Conservation (phyloP, 306 rosid genomes). For the Senna tora region DNA sequence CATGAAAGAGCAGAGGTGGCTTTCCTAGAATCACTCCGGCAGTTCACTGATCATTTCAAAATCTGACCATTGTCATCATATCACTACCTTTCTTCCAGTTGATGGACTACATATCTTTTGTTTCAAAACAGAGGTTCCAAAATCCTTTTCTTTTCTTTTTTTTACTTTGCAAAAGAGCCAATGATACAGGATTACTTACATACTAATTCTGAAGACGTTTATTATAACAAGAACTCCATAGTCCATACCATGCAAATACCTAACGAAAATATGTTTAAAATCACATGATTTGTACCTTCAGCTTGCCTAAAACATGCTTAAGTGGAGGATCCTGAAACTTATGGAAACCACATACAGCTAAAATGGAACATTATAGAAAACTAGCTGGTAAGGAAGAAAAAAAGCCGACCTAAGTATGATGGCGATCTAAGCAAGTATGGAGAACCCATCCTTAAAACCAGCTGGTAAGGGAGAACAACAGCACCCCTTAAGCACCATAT, state of each 20-base stretch:
- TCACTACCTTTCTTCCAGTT: conserved; percentile 32
- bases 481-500: too few relatives aligned
- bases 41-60: conserved; percentile 44
- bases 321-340: conserved; percentile 27
- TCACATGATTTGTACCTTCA: conserved; percentile 13
- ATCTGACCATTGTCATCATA: conserved; percentile 37
- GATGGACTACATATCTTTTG: conserved; percentile 13
- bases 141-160: neutral
- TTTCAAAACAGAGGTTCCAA: conserved; percentile 24
- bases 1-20: conserved; percentile 43
- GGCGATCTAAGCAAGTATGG: too few relatives aligned
- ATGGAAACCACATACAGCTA: neutral
- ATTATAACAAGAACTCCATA: conserved; percentile 1
- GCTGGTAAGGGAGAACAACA: too few relatives aligned
- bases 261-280: neutral
- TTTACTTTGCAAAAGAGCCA: neutral
- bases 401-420: neutral
- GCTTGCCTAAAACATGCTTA: conserved; percentile 18
- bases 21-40: conserved; percentile 47
- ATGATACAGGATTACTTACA: conserved; percentile 21
- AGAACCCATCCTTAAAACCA: too few relatives aligned
- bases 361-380: conserved; percentile 14
- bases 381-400: too few relatives aligned
- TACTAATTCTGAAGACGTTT: conserved; percentile 17
- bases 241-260: conserved; percentile 27